phyloP scores from a whole-genome alignment of 73 alveolate genomes.

The Stentor roeselii region DNA sequence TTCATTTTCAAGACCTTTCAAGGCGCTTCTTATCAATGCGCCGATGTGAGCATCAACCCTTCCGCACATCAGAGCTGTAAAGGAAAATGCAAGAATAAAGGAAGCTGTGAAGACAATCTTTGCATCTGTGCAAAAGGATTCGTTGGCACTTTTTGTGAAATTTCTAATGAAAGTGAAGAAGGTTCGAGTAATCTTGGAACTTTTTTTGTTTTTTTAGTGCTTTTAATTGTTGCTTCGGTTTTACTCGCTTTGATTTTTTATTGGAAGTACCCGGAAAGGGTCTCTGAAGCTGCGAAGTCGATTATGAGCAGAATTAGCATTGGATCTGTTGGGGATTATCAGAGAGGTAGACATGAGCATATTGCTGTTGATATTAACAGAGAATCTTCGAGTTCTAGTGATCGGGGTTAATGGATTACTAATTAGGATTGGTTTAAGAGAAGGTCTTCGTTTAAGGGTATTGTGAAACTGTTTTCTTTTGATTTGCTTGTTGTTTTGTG shows the following conservation, averaged over 20 bases:
- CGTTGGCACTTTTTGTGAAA: background rate
- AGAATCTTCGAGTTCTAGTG: no score
- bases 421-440: no score
- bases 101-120: background rate
- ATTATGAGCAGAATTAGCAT: no score
- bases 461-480: no score
- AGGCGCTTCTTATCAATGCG: constrained; percentile 10
- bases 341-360: no score
- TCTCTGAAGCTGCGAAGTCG: background rate
- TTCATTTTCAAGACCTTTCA: background rate
- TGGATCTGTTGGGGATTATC: no score
- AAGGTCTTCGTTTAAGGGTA: no score
- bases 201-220: background rate
- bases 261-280: constrained; percentile 3
- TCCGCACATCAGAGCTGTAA: background rate
- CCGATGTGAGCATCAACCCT: background rate
- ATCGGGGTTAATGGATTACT: no score
- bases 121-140: background rate
- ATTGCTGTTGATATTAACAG: no score
- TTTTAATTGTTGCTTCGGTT: background rate
- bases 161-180: background rate
- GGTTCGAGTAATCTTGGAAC: background rate
- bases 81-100: constrained; percentile 3
- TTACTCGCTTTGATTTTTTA: background rate
- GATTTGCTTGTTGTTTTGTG: no score